Conservation (phyloP, 352 stramenopile genomes). For the Phytophthora meadii region DNA sequence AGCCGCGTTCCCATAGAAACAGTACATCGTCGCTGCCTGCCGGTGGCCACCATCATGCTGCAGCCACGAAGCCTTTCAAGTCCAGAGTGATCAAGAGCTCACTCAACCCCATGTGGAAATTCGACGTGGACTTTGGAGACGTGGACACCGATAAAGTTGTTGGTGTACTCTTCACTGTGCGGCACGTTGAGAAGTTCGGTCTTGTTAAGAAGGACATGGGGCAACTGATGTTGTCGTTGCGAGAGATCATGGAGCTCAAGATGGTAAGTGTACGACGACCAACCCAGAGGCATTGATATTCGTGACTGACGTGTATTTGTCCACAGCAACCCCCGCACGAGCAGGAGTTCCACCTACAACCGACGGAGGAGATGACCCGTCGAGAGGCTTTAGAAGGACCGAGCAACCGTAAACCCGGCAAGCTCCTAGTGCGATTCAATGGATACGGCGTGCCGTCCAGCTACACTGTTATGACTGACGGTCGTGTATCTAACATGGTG, state of each 20-base stretch:
- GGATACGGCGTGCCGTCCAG: constrained; percentile 63
- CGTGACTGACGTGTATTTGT: constrained; percentile 19
- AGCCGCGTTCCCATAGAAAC: constrained; percentile 15
- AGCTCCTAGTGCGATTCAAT: constrained; percentile 72
- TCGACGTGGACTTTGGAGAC: constrained; percentile 83
- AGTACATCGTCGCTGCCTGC: constrained; percentile 34
- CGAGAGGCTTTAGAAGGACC: constrained; percentile 57
- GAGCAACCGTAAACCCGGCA: constrained; percentile 73
- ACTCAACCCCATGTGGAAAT: constrained; percentile 84
- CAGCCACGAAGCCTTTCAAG: constrained; percentile 57
- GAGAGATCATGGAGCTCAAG: constrained; percentile 78
- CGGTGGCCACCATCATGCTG: constrained; percentile 28
- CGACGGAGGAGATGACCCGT: constrained; percentile 65
- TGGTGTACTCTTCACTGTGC: constrained; percentile 72
- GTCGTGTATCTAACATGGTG: constrained; percentile 54
- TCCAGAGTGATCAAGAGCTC: constrained; percentile 72
- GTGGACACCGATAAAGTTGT: constrained; percentile 72
- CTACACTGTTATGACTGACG: constrained; percentile 66
- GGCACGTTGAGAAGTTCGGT: constrained; percentile 76
- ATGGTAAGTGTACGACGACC: constrained; percentile 42
- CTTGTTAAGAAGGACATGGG: constrained; percentile 81
- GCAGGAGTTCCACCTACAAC: constrained; percentile 62
- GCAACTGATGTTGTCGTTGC: constrained; percentile 65
- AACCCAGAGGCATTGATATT: not conserved
- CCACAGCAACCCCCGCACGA: constrained; percentile 66